Conservation (phyloP, 78 protist genomes). For the Dictyostelium firmibasis region DNA sequence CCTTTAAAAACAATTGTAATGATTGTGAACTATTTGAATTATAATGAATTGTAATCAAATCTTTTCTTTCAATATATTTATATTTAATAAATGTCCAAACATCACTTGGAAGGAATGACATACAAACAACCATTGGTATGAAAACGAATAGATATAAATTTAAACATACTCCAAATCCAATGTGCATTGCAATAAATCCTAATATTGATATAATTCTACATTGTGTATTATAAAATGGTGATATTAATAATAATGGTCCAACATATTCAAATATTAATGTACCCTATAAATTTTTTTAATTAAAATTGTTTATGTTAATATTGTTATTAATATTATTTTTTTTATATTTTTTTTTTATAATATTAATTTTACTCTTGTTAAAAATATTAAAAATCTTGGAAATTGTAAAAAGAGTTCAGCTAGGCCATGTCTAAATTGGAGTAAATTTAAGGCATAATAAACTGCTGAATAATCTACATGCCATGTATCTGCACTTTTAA, state of each 20-base stretch:
- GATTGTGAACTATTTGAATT: not conserved
- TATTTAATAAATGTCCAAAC: slow-evolving; percentile 16
- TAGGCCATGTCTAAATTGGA: slow-evolving; percentile 48
- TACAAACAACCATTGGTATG: slow-evolving; percentile 31
- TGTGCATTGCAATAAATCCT: slow-evolving; percentile 59
- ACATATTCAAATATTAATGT: slow-evolving; percentile 57
- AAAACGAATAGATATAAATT: slow-evolving; percentile 41
- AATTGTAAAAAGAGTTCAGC: slow-evolving; percentile 4
- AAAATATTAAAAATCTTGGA: slow-evolving; percentile 31
- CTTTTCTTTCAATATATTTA: not conserved
- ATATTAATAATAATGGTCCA: slow-evolving; percentile 46
- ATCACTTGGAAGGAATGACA: slow-evolving; percentile 9
- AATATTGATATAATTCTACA: slow-evolving; percentile 46
- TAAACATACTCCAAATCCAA: slow-evolving; percentile 69
- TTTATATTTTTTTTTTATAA: too few relatives aligned
- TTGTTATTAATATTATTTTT: too few relatives aligned
- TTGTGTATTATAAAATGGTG: slow-evolving; percentile 23
- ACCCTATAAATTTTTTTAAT: not conserved
- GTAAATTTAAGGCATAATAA: slow-evolving; percentile 45
- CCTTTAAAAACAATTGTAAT: not conserved
- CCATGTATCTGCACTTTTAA: slow-evolving; percentile 51
- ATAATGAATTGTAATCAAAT: not conserved
- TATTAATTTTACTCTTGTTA: slow-evolving; percentile 20
- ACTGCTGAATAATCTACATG: slow-evolving; percentile 39
- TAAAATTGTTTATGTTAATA: too few relatives aligned